A percentile compares a stretch with the other conserved stretches of the same genome.
Evolutionary conservation across 75 land plant genomes (phyloP).

Genomic region (Pinus albicaulis): DNA sequence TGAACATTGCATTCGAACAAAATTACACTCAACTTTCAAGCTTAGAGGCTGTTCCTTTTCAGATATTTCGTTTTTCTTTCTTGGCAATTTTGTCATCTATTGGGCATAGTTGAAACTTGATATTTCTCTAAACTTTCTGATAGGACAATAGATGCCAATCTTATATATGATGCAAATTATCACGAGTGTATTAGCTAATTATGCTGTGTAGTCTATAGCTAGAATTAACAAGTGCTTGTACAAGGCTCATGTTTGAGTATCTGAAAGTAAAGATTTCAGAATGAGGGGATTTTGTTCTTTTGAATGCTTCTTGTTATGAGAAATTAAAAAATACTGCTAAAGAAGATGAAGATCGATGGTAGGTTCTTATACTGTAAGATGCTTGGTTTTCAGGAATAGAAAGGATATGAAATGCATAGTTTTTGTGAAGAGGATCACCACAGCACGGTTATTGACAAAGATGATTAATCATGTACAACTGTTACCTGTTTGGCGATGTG

Average conservation of each 20-base stretch:
- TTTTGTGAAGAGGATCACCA: conserved; percentile 86
- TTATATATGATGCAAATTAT: too few relatives aligned
- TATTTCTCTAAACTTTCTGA: too few relatives aligned
- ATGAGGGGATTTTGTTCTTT: not conserved
- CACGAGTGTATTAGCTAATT: too few relatives aligned
- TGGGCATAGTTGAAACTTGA: too few relatives aligned
- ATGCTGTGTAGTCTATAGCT: not conserved
- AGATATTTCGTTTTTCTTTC: too few relatives aligned
- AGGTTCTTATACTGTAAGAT: not conserved
- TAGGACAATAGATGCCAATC: too few relatives aligned
- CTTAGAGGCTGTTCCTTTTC: too few relatives aligned
- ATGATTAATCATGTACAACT: conserved; percentile 44
- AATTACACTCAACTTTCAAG: too few relatives aligned
- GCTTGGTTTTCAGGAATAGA: conserved; percentile 38
- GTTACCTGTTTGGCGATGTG: conserved; percentile 53
- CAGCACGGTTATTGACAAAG: conserved; percentile 59
- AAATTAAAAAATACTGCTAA: not conserved
- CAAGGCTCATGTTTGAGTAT: not conserved
- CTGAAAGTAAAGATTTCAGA: not conserved
- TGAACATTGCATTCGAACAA: too few relatives aligned
- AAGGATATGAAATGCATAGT: conserved; percentile 73
- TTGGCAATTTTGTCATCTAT: too few relatives aligned
- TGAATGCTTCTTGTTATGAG: not conserved
- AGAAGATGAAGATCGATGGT: not conserved
- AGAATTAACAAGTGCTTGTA: not conserved